Conservation (phyloP, 345 rosid species). For the Hypericum androsaemum region DNA sequence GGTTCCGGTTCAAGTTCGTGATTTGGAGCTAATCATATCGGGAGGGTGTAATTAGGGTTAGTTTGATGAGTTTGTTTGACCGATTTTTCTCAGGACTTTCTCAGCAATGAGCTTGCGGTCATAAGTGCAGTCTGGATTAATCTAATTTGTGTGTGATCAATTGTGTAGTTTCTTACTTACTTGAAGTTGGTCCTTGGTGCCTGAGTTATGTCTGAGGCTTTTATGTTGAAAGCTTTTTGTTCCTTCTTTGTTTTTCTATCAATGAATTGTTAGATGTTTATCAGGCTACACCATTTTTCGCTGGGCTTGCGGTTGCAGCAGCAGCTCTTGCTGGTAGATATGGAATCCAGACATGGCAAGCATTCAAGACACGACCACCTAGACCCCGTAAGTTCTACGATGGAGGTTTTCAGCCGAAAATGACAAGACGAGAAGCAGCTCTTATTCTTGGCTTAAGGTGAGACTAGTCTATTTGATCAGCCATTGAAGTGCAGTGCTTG, state of each 20-base stretch:
- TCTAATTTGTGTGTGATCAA: too few relatives aligned
- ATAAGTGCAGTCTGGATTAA: too few relatives aligned
- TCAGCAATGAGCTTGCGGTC: too few relatives aligned
- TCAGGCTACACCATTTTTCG: conserved; percentile 72
- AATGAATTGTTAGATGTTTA: background rate
- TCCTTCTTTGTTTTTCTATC: background rate
- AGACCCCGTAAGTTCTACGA: conserved; percentile 57
- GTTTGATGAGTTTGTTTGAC: too few relatives aligned
- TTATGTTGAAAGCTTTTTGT: background rate
- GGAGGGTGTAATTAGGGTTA: too few relatives aligned
- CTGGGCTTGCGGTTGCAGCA: conserved; percentile 75
- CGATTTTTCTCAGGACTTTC: too few relatives aligned
- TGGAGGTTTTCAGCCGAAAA: conserved; percentile 64
- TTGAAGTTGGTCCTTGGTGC: too few relatives aligned
- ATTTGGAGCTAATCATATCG: too few relatives aligned
- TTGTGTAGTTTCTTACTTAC: too few relatives aligned
- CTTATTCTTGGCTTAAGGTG: conserved; percentile 71
- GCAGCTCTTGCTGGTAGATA: conserved; percentile 77
- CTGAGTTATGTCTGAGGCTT: too few relatives aligned
- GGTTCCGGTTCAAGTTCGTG: too few relatives aligned
- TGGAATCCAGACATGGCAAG: conserved; percentile 87
- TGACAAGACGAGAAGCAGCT: conserved; percentile 77
- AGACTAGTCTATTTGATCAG: background rate
- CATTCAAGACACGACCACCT: conserved; percentile 60
- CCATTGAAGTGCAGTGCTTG: background rate